These are phyloP conservation scores for Kodamaea hsintzibuensis DNA, from an alignment of 805 yeast genomes.

Conservation along the genomic window DNA sequence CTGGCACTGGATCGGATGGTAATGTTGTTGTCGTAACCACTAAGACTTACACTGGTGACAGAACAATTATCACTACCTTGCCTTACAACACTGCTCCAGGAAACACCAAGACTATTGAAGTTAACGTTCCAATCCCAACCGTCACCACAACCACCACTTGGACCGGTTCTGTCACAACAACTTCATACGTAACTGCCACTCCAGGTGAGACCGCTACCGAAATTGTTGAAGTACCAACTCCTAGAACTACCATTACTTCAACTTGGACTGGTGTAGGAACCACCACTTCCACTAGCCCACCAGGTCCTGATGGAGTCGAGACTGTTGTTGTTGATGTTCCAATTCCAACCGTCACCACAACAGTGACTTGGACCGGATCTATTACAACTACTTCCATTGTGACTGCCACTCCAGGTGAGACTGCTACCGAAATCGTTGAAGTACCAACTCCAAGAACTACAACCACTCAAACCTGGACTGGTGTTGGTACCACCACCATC, in stretches of 20 bases:
- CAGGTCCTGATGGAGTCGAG: conserved; percentile 12
- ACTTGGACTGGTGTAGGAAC: conserved; percentile 15
- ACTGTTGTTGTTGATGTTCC: conserved; percentile 17
- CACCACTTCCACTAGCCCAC: neutral
- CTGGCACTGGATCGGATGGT: conserved; percentile 7
- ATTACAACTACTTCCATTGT: conserved; percentile 1
- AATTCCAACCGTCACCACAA: conserved; percentile 8
- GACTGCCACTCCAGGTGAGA: conserved; percentile 9
- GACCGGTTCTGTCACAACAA: conserved; percentile 16
- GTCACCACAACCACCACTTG: conserved; percentile 16
- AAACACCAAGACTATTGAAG: conserved; percentile 14
- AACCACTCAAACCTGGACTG: conserved; percentile 13
- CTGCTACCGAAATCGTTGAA: conserved; percentile 13
- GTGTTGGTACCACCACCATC: conserved; percentile 7
- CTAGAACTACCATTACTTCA: conserved; percentile 12
- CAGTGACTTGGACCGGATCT: conserved; percentile 1
- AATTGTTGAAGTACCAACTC: conserved; percentile 17
- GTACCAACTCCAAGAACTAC: conserved; percentile 14
- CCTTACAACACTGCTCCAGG: conserved; percentile 7
- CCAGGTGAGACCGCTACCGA: conserved; percentile 12
- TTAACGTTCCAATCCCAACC: conserved; percentile 18
- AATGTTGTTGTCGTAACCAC: conserved; percentile 8
- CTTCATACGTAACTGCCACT: conserved; percentile 11
- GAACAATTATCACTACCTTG: conserved; percentile 8
- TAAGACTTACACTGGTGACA: conserved; percentile 10